Evolutionary conservation across 1,284 basidiomycete genomes (phyloP), one percentile per base, ranked within the genome.

Genomic region (Ganoderma lucidum): DNA sequence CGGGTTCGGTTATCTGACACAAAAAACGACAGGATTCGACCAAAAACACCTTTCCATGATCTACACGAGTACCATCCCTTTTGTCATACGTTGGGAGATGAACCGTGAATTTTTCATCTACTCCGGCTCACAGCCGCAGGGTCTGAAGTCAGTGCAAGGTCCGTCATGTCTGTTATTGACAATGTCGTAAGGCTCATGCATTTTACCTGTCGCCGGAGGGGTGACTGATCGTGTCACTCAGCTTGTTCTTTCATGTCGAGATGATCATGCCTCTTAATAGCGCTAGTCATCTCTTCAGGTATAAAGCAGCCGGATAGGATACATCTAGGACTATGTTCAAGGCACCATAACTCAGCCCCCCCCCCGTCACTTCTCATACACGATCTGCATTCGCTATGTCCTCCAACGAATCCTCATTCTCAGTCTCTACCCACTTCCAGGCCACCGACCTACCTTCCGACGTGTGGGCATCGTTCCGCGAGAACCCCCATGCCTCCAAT

Each of bases 401-500:
- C 8, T 59, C 56, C 56, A 39, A 59, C 56, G 6, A 39, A 39
- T 59, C 35, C 56, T 17, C 63, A n/a, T 70, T 67, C 70, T 35
- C 48, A 10, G 63, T 84, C 68, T 80, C 82, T n/a, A 60, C 74
- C 5, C 79, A 79, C 71, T 64, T 60, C 30, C 74, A 74, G 39
- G 75, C 81, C 0, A 66, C 65, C 8, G 71, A 75, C 28, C 69
- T 87, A 23, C 81, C 83, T 4, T 1, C 65, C 0, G 66, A 70
- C 3, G 84, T 86, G 23, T 84, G 83, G 82, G 70, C 72, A 0
- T 78, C 79, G 1, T 78, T 90, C 55, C 69, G 71, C n/a, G 72
- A 74, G 28, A 74, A 86, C 48, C 82, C 85, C 41, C 78, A 80
- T 12, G 77, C 82, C 45, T 83, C 88, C 6, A 92, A 93, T 69